Percentiles rank a stretch among this genome's conserved stretches.
Conservation (phyloP, 2,329 filamentous ascomycete genomes). For the Sclerotinia sclerotiorum region DNA sequence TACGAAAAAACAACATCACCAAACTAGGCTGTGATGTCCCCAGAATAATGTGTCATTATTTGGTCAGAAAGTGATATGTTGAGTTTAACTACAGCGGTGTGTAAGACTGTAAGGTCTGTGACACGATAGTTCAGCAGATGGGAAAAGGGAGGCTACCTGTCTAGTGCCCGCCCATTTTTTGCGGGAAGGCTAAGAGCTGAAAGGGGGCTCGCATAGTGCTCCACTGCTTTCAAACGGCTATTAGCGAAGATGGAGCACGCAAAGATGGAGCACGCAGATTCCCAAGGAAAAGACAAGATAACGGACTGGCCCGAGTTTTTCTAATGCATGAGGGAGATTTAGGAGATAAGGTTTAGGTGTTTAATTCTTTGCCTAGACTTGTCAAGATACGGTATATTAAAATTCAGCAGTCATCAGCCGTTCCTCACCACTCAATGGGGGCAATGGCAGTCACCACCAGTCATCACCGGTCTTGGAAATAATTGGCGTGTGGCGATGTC, state of each 20-base stretch:
- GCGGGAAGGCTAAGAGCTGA: not conserved
- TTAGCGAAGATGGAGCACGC: slow-evolving; percentile 10
- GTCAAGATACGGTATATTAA: not conserved
- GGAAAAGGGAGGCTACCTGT: not conserved
- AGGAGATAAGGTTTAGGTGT: slow-evolving; percentile 4
- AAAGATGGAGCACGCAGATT: not conserved
- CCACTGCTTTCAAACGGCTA: slow-evolving; percentile 7
- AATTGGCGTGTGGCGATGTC: slow-evolving; percentile 9
- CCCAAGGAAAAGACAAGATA: slow-evolving; percentile 7
- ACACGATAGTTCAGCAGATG: slow-evolving; percentile 11
- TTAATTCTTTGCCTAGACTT: not conserved
- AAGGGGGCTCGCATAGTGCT: slow-evolving; percentile 20
- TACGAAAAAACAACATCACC: not conserved
- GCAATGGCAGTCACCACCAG: too few species aligned
- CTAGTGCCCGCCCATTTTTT: not conserved
- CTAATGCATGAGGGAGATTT: slow-evolving; percentile 5
- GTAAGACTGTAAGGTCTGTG: not conserved
- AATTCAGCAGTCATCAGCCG: not conserved
- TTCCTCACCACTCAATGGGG: too few species aligned
- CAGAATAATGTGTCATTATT: slow-evolving; percentile 9
- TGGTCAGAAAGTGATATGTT: slow-evolving; percentile 1
- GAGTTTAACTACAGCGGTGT: not conserved
- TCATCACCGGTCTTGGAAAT: slow-evolving; percentile 11
- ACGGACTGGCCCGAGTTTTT: slow-evolving; percentile 10
- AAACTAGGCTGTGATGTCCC: not conserved